phyloP scores from a whole-genome alignment of 257 asterid genomes.

The Buddleja alternifolia region DNA sequence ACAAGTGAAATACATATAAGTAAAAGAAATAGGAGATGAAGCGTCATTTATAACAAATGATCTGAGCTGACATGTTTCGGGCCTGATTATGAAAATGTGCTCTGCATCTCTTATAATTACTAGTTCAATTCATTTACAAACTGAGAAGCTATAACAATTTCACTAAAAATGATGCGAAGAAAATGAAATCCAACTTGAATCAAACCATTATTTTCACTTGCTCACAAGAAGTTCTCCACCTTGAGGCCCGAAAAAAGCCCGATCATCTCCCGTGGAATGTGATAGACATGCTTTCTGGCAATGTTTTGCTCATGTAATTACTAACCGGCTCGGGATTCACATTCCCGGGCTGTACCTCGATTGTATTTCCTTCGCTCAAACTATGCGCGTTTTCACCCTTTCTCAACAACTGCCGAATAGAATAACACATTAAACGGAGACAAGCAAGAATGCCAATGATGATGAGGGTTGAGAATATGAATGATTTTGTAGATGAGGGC shows the following conservation, averaged over 20 bases:
- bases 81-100: neutral
- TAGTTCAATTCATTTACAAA: neutral
- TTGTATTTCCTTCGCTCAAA: constrained; percentile 15
- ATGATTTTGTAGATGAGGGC: constrained; percentile 44
- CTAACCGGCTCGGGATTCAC: constrained; percentile 15
- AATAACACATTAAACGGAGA: constrained; percentile 41
- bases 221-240: constrained; percentile 2
- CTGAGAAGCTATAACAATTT: neutral
- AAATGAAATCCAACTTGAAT: neutral
- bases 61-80: too few relatives aligned
- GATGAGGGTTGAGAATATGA: constrained; percentile 45
- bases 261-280: neutral
- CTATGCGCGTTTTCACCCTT: neutral
- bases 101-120: too few relatives aligned
- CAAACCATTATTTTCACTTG: neutral
- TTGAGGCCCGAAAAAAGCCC: neutral
- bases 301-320: neutral
- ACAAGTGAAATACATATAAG: too few relatives aligned
- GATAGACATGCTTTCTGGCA: neutral
- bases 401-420: constrained; percentile 29
- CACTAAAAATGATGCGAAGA: neutral
- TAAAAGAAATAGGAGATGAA: too few relatives aligned
- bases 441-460: constrained; percentile 42
- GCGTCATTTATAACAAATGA: too few relatives aligned
- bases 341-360: constrained; percentile 15